Evolutionary conservation across 2,329 filamentous ascomycete genomes (phyloP).

Genomic region (Endoconidiophora laricicola): DNA sequence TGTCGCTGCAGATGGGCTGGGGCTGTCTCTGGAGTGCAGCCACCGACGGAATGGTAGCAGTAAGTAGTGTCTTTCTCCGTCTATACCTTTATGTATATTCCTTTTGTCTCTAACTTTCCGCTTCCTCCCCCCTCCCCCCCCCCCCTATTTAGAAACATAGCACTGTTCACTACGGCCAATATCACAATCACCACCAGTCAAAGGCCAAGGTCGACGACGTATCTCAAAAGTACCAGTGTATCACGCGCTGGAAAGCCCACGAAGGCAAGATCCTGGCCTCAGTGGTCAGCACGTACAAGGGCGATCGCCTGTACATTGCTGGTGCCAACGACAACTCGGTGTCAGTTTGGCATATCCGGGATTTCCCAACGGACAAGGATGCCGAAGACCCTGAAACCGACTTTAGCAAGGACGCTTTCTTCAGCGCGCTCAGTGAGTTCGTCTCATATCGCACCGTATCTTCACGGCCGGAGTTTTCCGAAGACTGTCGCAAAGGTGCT

Average conservation of each 20-base stretch:
- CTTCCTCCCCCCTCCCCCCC: not conserved
- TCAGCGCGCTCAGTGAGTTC: slow-evolving; percentile 67
- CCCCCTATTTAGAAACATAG: slow-evolving; percentile 38
- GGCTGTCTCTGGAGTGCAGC: slow-evolving; percentile 76
- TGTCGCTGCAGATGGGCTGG: slow-evolving; percentile 71
- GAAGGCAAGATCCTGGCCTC: slow-evolving; percentile 77
- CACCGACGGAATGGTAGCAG: slow-evolving; percentile 73
- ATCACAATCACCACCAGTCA: slow-evolving; percentile 26
- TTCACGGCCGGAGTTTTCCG: slow-evolving; percentile 66
- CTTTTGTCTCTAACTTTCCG: not conserved
- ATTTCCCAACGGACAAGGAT: slow-evolving; percentile 23
- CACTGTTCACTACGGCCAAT: slow-evolving; percentile 46
- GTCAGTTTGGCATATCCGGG: slow-evolving; percentile 66
- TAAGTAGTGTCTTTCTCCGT: slow-evolving; percentile 26
- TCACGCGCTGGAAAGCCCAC: slow-evolving; percentile 68
- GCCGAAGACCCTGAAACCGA: slow-evolving; percentile 24
- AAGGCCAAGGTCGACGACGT: slow-evolving; percentile 25
- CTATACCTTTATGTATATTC: not conserved
- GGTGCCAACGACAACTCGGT: slow-evolving; percentile 86
- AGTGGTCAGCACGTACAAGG: slow-evolving; percentile 51
- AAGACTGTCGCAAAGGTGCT: slow-evolving; percentile 83
- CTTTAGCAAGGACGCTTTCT: slow-evolving; percentile 29
- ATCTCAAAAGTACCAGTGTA: slow-evolving; percentile 68
- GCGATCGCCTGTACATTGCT: slow-evolving; percentile 74
- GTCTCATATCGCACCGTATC: slow-evolving; percentile 87